Evolutionary conservation across 1,284 basidiomycete species (phyloP).

Genomic region (Anthracocystis panici-leucophaei): DNA sequence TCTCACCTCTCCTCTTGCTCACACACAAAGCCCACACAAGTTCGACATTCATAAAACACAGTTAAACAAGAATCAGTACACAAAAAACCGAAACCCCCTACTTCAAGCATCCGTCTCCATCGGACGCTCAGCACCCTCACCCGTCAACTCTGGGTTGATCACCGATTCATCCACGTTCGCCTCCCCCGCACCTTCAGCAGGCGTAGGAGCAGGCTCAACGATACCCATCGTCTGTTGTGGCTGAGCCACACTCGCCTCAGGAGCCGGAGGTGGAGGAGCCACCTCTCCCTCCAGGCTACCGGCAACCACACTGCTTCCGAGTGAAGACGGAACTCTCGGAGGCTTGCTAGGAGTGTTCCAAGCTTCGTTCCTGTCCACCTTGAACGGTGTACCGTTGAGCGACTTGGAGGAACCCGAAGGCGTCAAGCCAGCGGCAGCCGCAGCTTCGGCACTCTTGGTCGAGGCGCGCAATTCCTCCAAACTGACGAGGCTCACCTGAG

Average conservation of each 20-base stretch:
- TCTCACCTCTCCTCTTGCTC: no score
- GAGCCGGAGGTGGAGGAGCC: conserved; percentile 5
- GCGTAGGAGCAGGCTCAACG: conserved; percentile 31
- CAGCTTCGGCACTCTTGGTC: conserved; percentile 50
- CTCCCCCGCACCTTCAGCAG: background rate
- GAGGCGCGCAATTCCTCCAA: conserved; percentile 61
- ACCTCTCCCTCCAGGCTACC: conserved; percentile 8
- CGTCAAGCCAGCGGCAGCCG: conserved; percentile 28
- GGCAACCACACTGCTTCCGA: conserved; percentile 26
- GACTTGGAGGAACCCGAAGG: conserved; percentile 26
- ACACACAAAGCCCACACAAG: background rate
- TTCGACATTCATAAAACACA: background rate
- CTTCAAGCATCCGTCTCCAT: conserved; percentile 25
- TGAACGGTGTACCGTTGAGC: conserved; percentile 41
- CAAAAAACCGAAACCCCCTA: background rate
- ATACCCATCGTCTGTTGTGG: conserved; percentile 11
- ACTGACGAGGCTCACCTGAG: conserved; percentile 49
- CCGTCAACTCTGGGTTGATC: conserved; percentile 21
- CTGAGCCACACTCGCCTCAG: conserved; percentile 4
- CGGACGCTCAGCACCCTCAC: conserved; percentile 15
- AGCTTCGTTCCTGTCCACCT: conserved; percentile 16
- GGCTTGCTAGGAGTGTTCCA: conserved; percentile 48
- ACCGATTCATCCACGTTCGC: conserved; percentile 7
- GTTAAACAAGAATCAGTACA: background rate
- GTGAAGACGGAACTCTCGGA: conserved; percentile 23